These are phyloP conservation scores for Geotrichum klebahnii DNA, from an alignment of 1,139 yeast genomes.

Conservation along the genomic window DNA sequence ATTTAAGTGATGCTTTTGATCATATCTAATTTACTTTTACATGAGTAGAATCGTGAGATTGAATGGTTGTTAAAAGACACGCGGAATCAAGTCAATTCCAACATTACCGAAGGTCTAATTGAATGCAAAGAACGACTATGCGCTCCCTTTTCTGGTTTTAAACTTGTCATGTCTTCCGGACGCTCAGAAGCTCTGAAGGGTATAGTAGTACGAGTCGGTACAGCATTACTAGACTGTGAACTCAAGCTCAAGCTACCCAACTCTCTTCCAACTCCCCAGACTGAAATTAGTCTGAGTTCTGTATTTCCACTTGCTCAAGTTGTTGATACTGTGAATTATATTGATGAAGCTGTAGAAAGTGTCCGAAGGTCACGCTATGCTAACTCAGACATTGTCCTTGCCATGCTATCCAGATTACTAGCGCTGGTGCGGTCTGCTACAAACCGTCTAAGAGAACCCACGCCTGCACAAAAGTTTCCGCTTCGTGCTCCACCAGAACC, in stretches of 20 bases:
- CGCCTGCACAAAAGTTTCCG: conserved; percentile 25
- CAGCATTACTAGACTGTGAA: conserved; percentile 31
- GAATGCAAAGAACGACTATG: conserved; percentile 34
- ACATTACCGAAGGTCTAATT: conserved; percentile 31
- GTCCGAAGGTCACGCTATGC: conserved; percentile 16
- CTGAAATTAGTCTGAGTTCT: conserved; percentile 1
- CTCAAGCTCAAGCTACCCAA: conserved; percentile 27
- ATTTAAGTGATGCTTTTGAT: neutral
- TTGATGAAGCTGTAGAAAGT: conserved; percentile 21
- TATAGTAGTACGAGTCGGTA: conserved; percentile 33
- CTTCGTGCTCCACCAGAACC: conserved; percentile 21
- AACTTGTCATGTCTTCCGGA: conserved; percentile 36
- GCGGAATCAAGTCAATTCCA: conserved; percentile 26
- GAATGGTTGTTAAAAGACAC: conserved; percentile 36
- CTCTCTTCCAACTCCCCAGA: conserved; percentile 11
- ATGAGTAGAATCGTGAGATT: conserved; percentile 26
- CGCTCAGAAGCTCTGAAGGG: conserved; percentile 37
- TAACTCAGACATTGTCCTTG: conserved; percentile 12
- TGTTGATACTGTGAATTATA: conserved; percentile 31
- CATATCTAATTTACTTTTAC: neutral
- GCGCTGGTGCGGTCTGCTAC: conserved; percentile 27
- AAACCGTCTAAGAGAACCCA: conserved; percentile 26
- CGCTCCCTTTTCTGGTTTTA: conserved; percentile 31
- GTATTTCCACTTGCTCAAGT: conserved; percentile 28
- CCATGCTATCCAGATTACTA: conserved; percentile 14